These are phyloP conservation scores for Lablab purpureus DNA, from an alignment of 306 rosid species.

Conservation along the genomic window DNA sequence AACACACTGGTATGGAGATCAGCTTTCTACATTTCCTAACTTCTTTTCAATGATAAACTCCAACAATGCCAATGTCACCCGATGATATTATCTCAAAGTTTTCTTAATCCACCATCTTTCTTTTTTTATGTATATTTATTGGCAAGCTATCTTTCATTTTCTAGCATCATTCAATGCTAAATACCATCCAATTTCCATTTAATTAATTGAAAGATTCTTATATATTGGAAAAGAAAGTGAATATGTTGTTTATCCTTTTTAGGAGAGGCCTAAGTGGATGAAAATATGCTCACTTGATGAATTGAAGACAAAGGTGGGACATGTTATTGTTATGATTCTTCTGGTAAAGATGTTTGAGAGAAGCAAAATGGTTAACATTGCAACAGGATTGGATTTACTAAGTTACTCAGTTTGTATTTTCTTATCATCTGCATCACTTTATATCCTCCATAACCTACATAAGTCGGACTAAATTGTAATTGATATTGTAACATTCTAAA, in stretches of 20 bases:
- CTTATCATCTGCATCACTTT: conserved; percentile 91
- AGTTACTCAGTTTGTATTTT: conserved; percentile 90
- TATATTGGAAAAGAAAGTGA: conserved; percentile 17
- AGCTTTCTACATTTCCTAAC: too few relatives aligned
- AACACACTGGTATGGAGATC: too few relatives aligned
- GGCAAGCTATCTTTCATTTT: not conserved
- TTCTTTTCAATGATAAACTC: not conserved
- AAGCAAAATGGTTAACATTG: conserved; percentile 90
- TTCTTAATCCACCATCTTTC: conserved; percentile 9
- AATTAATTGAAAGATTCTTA: not conserved
- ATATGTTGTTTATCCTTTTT: conserved; percentile 18
- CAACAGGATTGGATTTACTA: conserved; percentile 83
- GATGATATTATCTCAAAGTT: not conserved
- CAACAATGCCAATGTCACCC: not conserved
- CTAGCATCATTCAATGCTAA: not conserved
- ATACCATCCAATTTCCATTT: not conserved
- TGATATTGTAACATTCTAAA: conserved; percentile 10
- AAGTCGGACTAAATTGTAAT: conserved; percentile 58
- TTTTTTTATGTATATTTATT: not conserved
- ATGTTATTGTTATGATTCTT: conserved; percentile 96
- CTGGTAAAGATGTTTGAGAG: conserved; percentile 98
- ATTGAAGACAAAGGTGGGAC: conserved; percentile 95
- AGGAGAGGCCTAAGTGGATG: conserved; percentile 97
- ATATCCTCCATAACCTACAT: conserved; percentile 92
- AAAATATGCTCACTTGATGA: conserved; percentile 91